These are phyloP conservation scores for Tritrichomonas musculus DNA, from an alignment of 208 protist genomes.

Conservation along the genomic window DNA sequence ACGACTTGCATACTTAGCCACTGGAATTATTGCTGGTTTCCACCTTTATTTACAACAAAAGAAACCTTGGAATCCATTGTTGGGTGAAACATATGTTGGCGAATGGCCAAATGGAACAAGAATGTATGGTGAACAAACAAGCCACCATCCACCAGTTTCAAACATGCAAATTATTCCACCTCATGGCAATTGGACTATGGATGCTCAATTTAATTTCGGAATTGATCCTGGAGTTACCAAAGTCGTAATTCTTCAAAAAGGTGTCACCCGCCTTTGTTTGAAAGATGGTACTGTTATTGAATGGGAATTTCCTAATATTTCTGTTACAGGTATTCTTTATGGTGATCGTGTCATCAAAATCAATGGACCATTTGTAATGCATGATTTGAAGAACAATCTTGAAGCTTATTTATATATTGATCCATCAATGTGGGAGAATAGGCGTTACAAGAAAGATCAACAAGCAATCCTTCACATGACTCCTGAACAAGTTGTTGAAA, in stretches of 20 bases:
- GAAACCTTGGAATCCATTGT: conserved; percentile 34
- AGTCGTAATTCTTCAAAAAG: background rate
- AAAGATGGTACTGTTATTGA: background rate
- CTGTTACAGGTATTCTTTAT: background rate
- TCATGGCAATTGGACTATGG: background rate
- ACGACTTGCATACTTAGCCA: background rate
- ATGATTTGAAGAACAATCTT: background rate
- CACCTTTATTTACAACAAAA: background rate
- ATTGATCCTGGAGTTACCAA: background rate
- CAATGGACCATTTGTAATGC: background rate
- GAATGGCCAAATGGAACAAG: conserved; percentile 16
- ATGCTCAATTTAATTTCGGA: background rate
- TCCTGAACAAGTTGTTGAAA: too few species aligned
- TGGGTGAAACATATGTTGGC: conserved; percentile 35
- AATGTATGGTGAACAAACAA: conserved; percentile 40
- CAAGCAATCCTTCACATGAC: background rate
- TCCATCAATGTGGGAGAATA: too few species aligned
- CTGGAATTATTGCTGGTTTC: background rate
- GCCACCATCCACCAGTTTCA: conserved; percentile 40
- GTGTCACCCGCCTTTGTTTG: background rate
- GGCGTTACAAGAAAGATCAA: background rate
- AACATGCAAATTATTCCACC: conserved; percentile 33
- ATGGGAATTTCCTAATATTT: background rate
- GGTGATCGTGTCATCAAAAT: background rate
- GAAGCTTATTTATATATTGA: too few species aligned